phyloP scores from a whole-genome alignment of 768 basidiomycete species.

The Arthromyces matolae region DNA sequence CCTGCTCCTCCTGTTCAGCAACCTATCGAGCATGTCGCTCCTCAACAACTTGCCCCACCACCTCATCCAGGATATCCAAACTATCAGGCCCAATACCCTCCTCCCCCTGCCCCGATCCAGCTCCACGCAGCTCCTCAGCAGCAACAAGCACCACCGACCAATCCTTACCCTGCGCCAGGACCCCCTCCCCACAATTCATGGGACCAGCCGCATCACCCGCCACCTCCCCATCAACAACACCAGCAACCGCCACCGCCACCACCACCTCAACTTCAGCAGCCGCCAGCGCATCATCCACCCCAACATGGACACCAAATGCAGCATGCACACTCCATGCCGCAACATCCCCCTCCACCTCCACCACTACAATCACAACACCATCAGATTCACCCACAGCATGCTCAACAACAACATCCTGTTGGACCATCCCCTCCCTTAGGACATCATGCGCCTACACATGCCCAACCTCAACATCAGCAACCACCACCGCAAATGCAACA shows the following conservation, averaged over 20 bases:
- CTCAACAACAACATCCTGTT: slow-evolving; percentile 18
- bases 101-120: slow-evolving; percentile 19
- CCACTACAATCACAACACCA: slow-evolving; percentile 13
- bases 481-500: slow-evolving; percentile 23
- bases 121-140: slow-evolving; percentile 30
- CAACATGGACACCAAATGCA: slow-evolving; percentile 17
- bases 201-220: slow-evolving; percentile 30
- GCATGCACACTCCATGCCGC: slow-evolving; percentile 21
- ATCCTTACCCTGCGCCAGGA: slow-evolving; percentile 43
- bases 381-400: slow-evolving; percentile 14
- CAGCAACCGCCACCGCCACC: slow-evolving; percentile 21
- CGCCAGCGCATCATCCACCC: slow-evolving; percentile 14
- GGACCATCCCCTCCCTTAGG: slow-evolving; percentile 10
- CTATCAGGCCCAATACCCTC: slow-evolving; percentile 31
- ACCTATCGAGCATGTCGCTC: slow-evolving; percentile 42
- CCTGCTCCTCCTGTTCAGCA: slow-evolving; percentile 24
- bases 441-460: slow-evolving; percentile 12
- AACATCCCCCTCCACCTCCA: slow-evolving; percentile 21
- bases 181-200: slow-evolving; percentile 39
- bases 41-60: slow-evolving; percentile 34
- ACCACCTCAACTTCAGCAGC: slow-evolving; percentile 18
- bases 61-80: slow-evolving; percentile 33
- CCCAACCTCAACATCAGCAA: slow-evolving; percentile 15
- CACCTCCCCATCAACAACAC: slow-evolving; percentile 23
- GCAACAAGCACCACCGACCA: slow-evolving; percentile 34